phyloP scores from a whole-genome alignment of 2,329 filamentous ascomycete species.

The Coniosporium tulheliwenetii region DNA sequence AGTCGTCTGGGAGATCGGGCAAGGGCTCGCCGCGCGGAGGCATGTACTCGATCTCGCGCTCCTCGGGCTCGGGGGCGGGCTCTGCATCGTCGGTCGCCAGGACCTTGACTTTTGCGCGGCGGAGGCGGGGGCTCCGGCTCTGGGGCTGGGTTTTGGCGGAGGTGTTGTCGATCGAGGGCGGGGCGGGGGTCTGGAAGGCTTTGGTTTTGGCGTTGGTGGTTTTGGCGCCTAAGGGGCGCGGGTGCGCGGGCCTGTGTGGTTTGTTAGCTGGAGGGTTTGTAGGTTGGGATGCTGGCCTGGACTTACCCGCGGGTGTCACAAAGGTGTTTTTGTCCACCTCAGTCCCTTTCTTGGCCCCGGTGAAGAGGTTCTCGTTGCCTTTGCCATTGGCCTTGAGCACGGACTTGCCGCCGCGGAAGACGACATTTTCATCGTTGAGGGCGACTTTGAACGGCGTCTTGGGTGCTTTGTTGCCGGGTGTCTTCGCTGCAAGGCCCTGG shows the following conservation, averaged over 20 bases:
- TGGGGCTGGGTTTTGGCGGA: slow-evolving; percentile 40
- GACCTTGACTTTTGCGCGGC: slow-evolving; percentile 42
- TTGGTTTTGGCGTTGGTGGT: slow-evolving; percentile 86
- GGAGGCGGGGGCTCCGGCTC: slow-evolving; percentile 41
- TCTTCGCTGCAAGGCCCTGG: slow-evolving; percentile 57
- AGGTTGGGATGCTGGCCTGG: slow-evolving; percentile 1
- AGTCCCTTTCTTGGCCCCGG: slow-evolving; percentile 34
- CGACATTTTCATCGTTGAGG: slow-evolving; percentile 76
- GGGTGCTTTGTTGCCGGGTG: slow-evolving; percentile 56
- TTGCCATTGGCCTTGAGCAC: slow-evolving; percentile 38
- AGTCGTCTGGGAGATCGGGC: slow-evolving; percentile 15
- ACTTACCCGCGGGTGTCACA: slow-evolving; percentile 65
- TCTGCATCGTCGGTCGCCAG: slow-evolving; percentile 36
- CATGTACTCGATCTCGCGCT: slow-evolving; percentile 79
- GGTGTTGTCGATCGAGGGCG: slow-evolving; percentile 33
- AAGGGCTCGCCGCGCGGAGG: slow-evolving; percentile 49
- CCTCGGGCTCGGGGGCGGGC: slow-evolving; percentile 29
- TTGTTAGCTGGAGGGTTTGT: slow-evolving; percentile 1
- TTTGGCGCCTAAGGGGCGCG: slow-evolving; percentile 79
- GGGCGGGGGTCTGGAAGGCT: slow-evolving; percentile 49
- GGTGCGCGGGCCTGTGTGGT: slow-evolving; percentile 40
- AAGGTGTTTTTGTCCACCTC: slow-evolving; percentile 47
- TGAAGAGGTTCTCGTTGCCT: slow-evolving; percentile 40
- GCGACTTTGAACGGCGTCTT: slow-evolving; percentile 72
- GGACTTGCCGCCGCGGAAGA: slow-evolving; percentile 45